Conservation (phyloP, 345 rosid genomes). For the Eucalyptus tenuipes region DNA sequence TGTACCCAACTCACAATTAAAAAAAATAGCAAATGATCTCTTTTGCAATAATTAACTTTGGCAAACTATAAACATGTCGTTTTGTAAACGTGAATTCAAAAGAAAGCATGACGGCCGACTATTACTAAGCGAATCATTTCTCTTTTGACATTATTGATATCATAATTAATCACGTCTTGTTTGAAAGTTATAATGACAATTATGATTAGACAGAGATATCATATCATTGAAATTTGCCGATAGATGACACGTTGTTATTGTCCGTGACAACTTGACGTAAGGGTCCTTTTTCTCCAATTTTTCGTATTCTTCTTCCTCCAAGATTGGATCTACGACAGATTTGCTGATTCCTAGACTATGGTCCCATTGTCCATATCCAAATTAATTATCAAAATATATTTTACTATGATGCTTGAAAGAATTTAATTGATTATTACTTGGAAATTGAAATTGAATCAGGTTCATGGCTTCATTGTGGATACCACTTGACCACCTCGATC, state of each 20-base stretch:
- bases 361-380: background rate
- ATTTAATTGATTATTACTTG: background rate
- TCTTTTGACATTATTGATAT: background rate
- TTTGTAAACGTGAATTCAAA: background rate
- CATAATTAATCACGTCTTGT: background rate
- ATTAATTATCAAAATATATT: too few species aligned
- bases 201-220: background rate
- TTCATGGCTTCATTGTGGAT: constrained; percentile 83
- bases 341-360: background rate
- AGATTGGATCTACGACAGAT: background rate
- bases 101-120: background rate
- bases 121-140: background rate
- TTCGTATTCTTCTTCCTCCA: background rate
- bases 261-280: background rate
- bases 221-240: background rate
- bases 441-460: constrained; percentile 17
- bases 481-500: constrained; percentile 78
- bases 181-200: background rate
- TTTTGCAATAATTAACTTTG: background rate
- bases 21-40: background rate
- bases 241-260: background rate
- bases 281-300: background rate
- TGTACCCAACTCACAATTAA: background rate
- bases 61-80: background rate
- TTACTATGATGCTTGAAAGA: background rate